These are phyloP conservation scores for Ceratocystis lukuohia DNA, from an alignment of 2,329 filamentous ascomycete genomes.

Conservation along the genomic window DNA sequence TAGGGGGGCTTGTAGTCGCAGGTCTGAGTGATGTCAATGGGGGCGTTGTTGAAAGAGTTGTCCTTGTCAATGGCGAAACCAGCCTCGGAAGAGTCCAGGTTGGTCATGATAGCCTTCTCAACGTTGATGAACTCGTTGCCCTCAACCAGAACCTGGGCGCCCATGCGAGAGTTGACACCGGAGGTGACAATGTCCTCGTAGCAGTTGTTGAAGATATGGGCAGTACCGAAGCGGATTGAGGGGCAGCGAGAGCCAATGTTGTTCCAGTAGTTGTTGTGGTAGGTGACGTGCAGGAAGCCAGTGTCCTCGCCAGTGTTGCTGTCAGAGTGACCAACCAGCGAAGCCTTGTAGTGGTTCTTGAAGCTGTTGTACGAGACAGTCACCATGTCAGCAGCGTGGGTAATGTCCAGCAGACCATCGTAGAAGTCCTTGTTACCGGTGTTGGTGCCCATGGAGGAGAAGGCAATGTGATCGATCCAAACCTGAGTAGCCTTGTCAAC, in stretches of 20 bases:
- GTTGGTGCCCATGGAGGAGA: constrained; percentile 27
- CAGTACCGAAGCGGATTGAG: constrained; percentile 48
- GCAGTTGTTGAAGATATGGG: constrained; percentile 35
- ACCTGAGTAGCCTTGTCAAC: constrained; percentile 36
- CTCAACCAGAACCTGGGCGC: constrained; percentile 41
- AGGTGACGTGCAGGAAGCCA: constrained; percentile 45
- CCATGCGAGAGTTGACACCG: constrained; percentile 41
- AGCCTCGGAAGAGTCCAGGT: constrained; percentile 32
- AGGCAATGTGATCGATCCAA: constrained; percentile 35
- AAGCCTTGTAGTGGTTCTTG: constrained; percentile 40
- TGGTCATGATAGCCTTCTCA: constrained; percentile 30
- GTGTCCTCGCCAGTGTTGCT: constrained; percentile 43
- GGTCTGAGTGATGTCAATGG: constrained; percentile 27
- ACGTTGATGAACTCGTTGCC: constrained; percentile 36
- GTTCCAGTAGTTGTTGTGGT: constrained; percentile 46
- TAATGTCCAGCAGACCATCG: constrained; percentile 33
- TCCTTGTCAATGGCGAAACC: constrained; percentile 33
- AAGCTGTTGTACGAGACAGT: constrained; percentile 33
- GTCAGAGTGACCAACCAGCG: constrained; percentile 48
- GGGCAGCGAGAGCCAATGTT: constrained; percentile 49
- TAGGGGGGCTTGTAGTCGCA: constrained; percentile 26
- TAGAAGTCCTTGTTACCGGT: constrained; percentile 31
- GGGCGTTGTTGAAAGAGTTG: constrained; percentile 32
- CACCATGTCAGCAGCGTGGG: constrained; percentile 32
- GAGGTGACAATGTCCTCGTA: constrained; percentile 32